A percentile compares a stretch with the other conserved stretches of the same genome.
These are phyloP conservation scores for Penicillium aurantiogriseum DNA, from an alignment of 2,329 filamentous ascomycete genomes.

Conservation along the genomic window DNA sequence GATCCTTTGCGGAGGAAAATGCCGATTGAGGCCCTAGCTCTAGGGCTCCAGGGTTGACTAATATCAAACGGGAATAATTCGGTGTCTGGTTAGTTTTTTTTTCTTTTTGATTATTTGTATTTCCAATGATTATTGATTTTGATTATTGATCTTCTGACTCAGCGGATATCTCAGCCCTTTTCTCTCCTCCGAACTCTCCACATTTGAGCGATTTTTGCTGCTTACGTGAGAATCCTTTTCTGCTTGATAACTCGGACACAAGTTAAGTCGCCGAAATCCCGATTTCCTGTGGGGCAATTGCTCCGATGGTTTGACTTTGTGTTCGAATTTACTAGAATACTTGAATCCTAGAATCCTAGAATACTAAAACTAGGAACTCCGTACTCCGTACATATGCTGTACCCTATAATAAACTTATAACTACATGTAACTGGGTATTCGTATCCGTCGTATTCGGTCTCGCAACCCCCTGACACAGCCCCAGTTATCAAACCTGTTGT, in stretches of 20 bases:
- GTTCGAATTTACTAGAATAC: no score
- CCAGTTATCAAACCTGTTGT: background rate
- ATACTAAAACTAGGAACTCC: no score
- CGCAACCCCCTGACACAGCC: background rate
- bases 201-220: constrained; percentile 11
- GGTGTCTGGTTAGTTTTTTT: no score
- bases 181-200: background rate
- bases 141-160: constrained; percentile 12
- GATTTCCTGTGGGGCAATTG: constrained; percentile 17
- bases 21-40: constrained; percentile 1
- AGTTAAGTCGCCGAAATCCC: constrained; percentile 22
- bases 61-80: constrained; percentile 4
- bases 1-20: constrained; percentile 9
- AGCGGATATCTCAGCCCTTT: constrained; percentile 4
- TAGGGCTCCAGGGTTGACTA: background rate
- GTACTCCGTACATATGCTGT: no score
- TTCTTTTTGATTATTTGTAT: background rate
- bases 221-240: constrained; percentile 10
- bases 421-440: background rate
- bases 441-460: background rate
- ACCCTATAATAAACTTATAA: no score
- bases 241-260: background rate
- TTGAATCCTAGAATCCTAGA: no score
- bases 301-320: background rate
- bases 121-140: no score